Evolutionary conservation across 768 basidiomycete species (phyloP).

Genomic region (Serpula lacrymans): DNA sequence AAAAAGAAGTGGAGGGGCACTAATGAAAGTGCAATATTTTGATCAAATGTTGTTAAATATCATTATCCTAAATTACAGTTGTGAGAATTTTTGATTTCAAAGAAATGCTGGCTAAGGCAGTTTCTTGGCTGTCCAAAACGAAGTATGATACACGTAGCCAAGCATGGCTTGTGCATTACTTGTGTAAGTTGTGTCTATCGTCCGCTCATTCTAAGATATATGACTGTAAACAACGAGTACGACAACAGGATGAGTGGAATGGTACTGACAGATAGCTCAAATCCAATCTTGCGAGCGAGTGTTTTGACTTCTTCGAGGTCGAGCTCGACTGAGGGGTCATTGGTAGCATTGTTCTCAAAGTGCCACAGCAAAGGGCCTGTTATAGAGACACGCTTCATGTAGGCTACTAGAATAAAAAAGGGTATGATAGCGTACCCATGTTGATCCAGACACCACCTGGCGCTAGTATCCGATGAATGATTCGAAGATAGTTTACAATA

Average conservation of each 20-base stretch:
- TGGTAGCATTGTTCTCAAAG: conserved; percentile 83
- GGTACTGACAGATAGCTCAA: conserved; percentile 68
- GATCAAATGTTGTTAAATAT: no score
- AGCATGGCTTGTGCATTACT: conserved; percentile 80
- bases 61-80: no score
- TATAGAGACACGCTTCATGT: not conserved
- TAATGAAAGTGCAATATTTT: no score
- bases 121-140: conserved; percentile 79
- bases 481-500: conserved; percentile 85
- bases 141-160: conserved; percentile 77
- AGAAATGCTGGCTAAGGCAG: no score
- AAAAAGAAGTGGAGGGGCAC: no score
- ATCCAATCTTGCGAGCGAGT: conserved; percentile 71
- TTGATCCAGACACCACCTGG: conserved; percentile 94
- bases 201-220: conserved; percentile 67
- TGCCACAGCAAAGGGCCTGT: conserved; percentile 94
- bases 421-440: conserved; percentile 48
- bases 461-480: conserved; percentile 77
- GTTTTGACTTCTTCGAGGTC: conserved; percentile 85
- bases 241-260: not conserved
- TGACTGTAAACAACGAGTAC: not conserved
- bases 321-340: conserved; percentile 83
- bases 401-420: no score
- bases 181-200: conserved; percentile 83
- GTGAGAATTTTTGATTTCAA: no score